Evolutionary conservation across 2,329 filamentous ascomycete species (phyloP), one percentile per base, ranked within the genome.

Genomic region (Ceratocystis alfenasii): DNA sequence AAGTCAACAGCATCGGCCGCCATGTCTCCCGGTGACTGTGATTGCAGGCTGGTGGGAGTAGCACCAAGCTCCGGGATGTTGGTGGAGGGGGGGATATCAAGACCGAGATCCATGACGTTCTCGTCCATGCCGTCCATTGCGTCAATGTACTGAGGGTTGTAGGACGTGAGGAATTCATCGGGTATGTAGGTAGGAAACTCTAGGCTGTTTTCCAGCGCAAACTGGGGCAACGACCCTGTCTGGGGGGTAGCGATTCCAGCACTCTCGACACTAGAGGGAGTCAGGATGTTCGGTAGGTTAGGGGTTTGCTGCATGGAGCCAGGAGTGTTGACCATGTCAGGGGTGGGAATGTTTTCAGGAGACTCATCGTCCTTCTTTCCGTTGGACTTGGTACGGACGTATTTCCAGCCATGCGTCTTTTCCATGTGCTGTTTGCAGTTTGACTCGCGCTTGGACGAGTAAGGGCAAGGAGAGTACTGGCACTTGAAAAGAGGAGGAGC

Each of bases 341-440:
- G 30, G 4, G 60, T 44, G 10, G 33, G 2, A 6, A 50, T 48
- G 25, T 33, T 53, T n/a, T 50, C 44, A 30, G 53, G 28, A 6
- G 63, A 30, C 57, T 60, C 53, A 12, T 36, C 17, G 3, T 61
- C 62, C 74, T 81, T 84, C 77, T 88, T 89, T 74, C 89, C 88
- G 73, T 95, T 96, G 75, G 88, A 92, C 82, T 96, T 96, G 68
- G 90, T 93, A 69, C 93, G 88, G 65, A 92, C 82, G 71, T 96
- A 96, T n/a, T 81, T 81, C 88, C 90, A 96, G 67, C 87, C 87
- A 72, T 97, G 92, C 0, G 90, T 88, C 76, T 96, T 96, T 79
- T 97, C 93, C 92, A 96, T 96, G 77, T 97, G 92, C 76, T 96
- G 93, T 75, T 96, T 96, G 83, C 90, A 95, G 76, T 97, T 97